These are phyloP conservation scores for Globisporangium takayamanum DNA, from an alignment of 352 stramenopile species.

Conservation along the genomic window DNA sequence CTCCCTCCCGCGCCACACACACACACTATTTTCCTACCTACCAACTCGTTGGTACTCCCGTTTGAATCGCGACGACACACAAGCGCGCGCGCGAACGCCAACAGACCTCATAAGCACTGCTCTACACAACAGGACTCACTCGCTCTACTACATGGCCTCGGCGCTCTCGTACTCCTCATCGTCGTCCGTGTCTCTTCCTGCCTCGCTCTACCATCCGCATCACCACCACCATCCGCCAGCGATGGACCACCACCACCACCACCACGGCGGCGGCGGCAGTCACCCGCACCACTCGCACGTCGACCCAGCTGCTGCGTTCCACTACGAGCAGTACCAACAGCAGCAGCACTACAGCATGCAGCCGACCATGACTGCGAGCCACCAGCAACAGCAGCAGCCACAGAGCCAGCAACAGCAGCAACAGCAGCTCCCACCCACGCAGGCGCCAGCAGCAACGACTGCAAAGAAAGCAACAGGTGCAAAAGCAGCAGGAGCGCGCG, in stretches of 20 bases:
- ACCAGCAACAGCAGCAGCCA: constrained; percentile 12
- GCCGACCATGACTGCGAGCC: constrained; percentile 7
- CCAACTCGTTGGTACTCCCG: constrained; percentile 16
- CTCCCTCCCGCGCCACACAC: neutral
- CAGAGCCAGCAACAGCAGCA: constrained; percentile 24
- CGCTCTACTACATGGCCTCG: constrained; percentile 7
- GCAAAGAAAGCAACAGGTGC: constrained; percentile 14
- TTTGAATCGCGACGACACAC: constrained; percentile 9
- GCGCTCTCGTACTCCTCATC: constrained; percentile 5
- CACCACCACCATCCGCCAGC: neutral
- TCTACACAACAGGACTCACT: too few relatives aligned
- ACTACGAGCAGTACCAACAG: constrained; percentile 55
- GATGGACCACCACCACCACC: constrained; percentile 15
- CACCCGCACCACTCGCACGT: constrained; percentile 19
- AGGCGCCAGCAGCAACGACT: neutral
- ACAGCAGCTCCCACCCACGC: constrained; percentile 19
- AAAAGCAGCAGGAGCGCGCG: constrained; percentile 13
- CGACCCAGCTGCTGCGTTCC: constrained; percentile 28
- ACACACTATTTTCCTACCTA: constrained; percentile 17
- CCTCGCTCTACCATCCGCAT: neutral
- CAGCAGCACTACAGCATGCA: constrained; percentile 34
- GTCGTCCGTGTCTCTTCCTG: neutral
- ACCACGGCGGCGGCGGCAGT: constrained; percentile 1
- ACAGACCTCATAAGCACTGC: too few relatives aligned
- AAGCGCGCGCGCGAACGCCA: neutral